Conservation (phyloP, 176 grass and related monocot genomes). For the Pontederia paniculata region DNA sequence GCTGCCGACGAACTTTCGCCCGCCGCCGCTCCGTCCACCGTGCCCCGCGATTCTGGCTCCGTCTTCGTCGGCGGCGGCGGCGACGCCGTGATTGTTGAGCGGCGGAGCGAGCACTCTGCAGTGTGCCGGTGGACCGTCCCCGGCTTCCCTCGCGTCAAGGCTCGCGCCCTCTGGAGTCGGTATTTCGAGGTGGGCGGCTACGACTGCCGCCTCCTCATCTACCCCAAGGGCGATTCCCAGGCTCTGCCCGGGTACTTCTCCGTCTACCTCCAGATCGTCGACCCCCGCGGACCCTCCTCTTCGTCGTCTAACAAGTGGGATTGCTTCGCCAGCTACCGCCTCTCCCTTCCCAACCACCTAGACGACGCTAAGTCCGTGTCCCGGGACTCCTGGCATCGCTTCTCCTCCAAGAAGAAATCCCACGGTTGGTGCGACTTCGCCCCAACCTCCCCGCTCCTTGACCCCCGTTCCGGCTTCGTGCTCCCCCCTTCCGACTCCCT, state of each 20-base stretch:
- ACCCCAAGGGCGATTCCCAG: slow-evolving; percentile 71
- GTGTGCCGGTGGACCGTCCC: slow-evolving; percentile 84
- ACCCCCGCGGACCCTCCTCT: slow-evolving; percentile 62
- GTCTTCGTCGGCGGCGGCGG: slow-evolving; percentile 14
- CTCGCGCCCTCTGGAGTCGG: slow-evolving; percentile 65
- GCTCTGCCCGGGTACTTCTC: slow-evolving; percentile 79
- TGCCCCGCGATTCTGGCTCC: neutral
- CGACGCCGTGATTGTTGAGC: slow-evolving; percentile 47
- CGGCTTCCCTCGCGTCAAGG: slow-evolving; percentile 56
- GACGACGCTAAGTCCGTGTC: slow-evolving; percentile 49
- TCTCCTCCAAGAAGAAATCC: slow-evolving; percentile 88
- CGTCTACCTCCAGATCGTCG: slow-evolving; percentile 90
- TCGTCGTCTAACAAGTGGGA: slow-evolving; percentile 75
- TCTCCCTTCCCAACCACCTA: slow-evolving; percentile 46
- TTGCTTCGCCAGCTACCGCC: slow-evolving; percentile 79
- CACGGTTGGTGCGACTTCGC: slow-evolving; percentile 94
- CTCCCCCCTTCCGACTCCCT: slow-evolving; percentile 47
- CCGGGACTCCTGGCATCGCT: slow-evolving; percentile 88
- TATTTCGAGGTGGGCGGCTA: slow-evolving; percentile 90
- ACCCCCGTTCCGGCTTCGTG: slow-evolving; percentile 24
- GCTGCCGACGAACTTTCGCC: too few relatives aligned
- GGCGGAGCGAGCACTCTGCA: slow-evolving; percentile 52
- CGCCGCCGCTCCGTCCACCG: too few relatives aligned
- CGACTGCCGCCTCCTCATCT: slow-evolving; percentile 90
- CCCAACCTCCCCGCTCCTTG: slow-evolving; percentile 32